Evolutionary conservation across 1,284 basidiomycete species (phyloP).

Genomic region (Trametes versicolor): DNA sequence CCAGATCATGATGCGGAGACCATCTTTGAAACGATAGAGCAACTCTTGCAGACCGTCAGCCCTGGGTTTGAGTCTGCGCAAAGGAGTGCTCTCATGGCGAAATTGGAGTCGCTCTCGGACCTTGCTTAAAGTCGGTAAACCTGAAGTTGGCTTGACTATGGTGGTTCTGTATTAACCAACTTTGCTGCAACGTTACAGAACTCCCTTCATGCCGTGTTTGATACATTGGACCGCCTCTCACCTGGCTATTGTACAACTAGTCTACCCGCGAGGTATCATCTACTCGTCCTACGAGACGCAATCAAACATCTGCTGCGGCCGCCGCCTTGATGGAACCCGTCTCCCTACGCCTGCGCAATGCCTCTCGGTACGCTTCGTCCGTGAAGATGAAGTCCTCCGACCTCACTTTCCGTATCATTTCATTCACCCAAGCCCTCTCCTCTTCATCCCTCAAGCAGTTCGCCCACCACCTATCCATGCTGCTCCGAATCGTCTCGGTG

Average conservation of each 20-base stretch:
- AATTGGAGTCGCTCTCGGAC: constrained; percentile 52
- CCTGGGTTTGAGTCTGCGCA: constrained; percentile 55
- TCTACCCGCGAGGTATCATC: constrained; percentile 1
- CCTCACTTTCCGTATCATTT: constrained; percentile 59
- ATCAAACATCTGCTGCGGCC: background rate
- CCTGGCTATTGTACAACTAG: background rate
- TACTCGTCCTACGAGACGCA: background rate
- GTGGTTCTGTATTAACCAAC: too few species aligned
- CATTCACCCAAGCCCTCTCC: constrained; percentile 65
- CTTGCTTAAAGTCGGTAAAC: constrained; percentile 1
- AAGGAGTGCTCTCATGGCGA: constrained; percentile 57
- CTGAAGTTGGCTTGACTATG: background rate
- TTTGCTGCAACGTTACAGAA: too few species aligned
- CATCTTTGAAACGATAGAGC: constrained; percentile 66
- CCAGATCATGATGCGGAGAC: constrained; percentile 29
- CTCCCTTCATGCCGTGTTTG: background rate
- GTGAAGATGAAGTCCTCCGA: constrained; percentile 57
- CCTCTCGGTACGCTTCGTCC: constrained; percentile 62
- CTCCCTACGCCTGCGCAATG: constrained; percentile 52
- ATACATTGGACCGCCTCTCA: background rate
- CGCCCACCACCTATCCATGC: constrained; percentile 84
- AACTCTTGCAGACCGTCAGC: constrained; percentile 61
- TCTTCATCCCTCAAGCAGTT: constrained; percentile 72
- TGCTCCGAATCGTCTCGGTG: constrained; percentile 57
- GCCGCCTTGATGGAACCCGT: constrained; percentile 38